These are phyloP conservation scores for Cystofilobasidium capitatum DNA, from an alignment of 768 basidiomycete species.

Conservation along the genomic window DNA sequence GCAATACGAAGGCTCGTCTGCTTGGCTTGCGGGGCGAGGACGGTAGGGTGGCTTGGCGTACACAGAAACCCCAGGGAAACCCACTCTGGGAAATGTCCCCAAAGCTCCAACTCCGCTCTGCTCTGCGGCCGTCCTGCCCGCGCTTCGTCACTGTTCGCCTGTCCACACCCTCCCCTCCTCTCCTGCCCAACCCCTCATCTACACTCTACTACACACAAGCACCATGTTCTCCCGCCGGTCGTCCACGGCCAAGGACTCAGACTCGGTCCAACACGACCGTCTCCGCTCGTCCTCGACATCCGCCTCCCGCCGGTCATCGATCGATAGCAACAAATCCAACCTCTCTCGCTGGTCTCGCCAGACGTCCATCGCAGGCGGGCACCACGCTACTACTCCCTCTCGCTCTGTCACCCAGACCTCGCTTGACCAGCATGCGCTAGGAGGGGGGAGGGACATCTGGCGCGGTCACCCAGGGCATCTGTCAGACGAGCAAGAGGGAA, in stretches of 20 bases:
- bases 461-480: slow-evolving; percentile 19
- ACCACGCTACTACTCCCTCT: background rate
- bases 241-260: background rate
- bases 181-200: background rate
- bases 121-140: too few relatives aligned
- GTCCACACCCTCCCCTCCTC: background rate
- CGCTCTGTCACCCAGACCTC: background rate
- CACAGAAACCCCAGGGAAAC: too few relatives aligned
- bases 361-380: background rate
- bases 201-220: too few relatives aligned
- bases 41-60: too few relatives aligned
- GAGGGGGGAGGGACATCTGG: background rate
- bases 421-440: background rate
- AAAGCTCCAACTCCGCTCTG: too few relatives aligned
- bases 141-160: too few relatives aligned
- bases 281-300: background rate
- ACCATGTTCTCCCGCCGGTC: slow-evolving; percentile 10
- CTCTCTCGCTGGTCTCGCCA: slow-evolving; percentile 6
- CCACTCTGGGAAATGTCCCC: too few relatives aligned
- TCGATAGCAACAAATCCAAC: slow-evolving; percentile 1
- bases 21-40: too few relatives aligned
- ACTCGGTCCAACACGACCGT: background rate
- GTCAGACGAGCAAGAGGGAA: slow-evolving; percentile 7
- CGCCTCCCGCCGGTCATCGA: slow-evolving; percentile 6
- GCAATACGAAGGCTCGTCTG: too few relatives aligned